Conservation (phyloP, 179 eudicot genomes). For the Vitellaria paradoxa region DNA sequence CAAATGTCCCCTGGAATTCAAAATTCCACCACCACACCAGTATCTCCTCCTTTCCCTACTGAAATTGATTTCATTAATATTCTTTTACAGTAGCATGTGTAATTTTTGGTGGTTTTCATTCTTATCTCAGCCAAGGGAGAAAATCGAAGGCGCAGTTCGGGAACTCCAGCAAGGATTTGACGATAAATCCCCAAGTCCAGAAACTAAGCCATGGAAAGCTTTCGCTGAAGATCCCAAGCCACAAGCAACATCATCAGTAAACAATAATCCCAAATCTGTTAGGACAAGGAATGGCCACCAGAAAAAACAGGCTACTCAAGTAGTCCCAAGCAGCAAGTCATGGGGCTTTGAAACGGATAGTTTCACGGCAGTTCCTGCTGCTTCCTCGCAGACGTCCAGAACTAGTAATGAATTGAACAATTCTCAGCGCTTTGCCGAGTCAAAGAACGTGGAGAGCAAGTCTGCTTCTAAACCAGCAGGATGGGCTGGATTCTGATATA, state of each 20-base stretch:
- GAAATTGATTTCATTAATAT: neutral
- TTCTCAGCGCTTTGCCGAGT: slow-evolving; percentile 45
- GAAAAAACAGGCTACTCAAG: slow-evolving; percentile 40
- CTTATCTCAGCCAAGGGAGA: slow-evolving; percentile 36
- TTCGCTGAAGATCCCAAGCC: slow-evolving; percentile 52
- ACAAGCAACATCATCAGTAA: slow-evolving; percentile 23
- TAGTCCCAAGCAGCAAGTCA: neutral
- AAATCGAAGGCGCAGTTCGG: slow-evolving; percentile 52
- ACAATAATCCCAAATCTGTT: slow-evolving; percentile 52
- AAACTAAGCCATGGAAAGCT: slow-evolving; percentile 66
- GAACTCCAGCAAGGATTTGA: slow-evolving; percentile 64
- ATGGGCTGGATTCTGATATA: slow-evolving; percentile 87
- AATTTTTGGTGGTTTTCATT: neutral
- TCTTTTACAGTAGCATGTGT: neutral
- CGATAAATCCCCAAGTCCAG: slow-evolving; percentile 40
- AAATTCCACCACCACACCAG: slow-evolving; percentile 45
- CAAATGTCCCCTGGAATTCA: slow-evolving; percentile 38
- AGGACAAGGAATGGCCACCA: slow-evolving; percentile 66
- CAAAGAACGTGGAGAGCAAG: slow-evolving; percentile 59
- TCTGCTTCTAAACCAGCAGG: slow-evolving; percentile 82
- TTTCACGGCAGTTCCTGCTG: slow-evolving; percentile 68
- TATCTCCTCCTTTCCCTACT: slow-evolving; percentile 19
- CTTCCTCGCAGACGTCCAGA: slow-evolving; percentile 41
- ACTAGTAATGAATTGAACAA: slow-evolving; percentile 37
- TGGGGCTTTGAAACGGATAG: slow-evolving; percentile 80